A percentile compares a stretch with the other conserved stretches of the same genome.
phyloP scores from a whole-genome alignment of 169 alveolate species.

The Plasmodium relictum region DNA sequence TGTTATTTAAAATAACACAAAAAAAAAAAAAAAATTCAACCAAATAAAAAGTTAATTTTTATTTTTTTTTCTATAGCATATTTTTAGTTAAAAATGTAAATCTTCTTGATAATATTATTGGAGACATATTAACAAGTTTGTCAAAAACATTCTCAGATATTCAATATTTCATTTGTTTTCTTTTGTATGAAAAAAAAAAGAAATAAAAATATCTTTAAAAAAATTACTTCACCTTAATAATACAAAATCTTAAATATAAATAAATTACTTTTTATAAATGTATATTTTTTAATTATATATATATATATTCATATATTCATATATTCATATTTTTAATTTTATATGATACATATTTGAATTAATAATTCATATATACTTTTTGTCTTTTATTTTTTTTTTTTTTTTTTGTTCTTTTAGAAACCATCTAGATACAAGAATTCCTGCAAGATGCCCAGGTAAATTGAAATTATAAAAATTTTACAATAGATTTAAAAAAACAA shows the following conservation, averaged over 20 bases:
- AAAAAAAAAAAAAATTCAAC: no score
- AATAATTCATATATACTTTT: not conserved
- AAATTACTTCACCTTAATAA: not conserved
- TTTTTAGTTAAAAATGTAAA: conserved; percentile 83
- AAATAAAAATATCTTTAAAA: not conserved
- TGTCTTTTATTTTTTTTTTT: not conserved
- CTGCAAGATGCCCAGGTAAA: conserved; percentile 72
- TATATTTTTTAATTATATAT: not conserved
- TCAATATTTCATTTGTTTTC: conserved; percentile 83
- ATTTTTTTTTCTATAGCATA: conserved; percentile 39
- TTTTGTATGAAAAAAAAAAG: conserved; percentile 70
- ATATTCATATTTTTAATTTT: not conserved
- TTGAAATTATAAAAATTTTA: not conserved
- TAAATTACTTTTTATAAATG: no score
- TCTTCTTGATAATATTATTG: conserved; percentile 86
- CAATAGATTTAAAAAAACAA: no score
- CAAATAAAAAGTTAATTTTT: conserved; percentile 1
- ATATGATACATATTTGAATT: not conserved
- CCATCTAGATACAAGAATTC: conserved; percentile 42
- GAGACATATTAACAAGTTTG: conserved; percentile 87
- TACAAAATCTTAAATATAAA: no score
- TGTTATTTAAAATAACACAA: no score
- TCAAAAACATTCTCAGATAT: conserved; percentile 88
- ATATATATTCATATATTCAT: not conserved
- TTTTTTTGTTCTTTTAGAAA: conserved; percentile 38